Base-by-base conservation (phyloP, 495 filamentous ascomycete genomes). In the Venustampulla echinocandica region DNA sequence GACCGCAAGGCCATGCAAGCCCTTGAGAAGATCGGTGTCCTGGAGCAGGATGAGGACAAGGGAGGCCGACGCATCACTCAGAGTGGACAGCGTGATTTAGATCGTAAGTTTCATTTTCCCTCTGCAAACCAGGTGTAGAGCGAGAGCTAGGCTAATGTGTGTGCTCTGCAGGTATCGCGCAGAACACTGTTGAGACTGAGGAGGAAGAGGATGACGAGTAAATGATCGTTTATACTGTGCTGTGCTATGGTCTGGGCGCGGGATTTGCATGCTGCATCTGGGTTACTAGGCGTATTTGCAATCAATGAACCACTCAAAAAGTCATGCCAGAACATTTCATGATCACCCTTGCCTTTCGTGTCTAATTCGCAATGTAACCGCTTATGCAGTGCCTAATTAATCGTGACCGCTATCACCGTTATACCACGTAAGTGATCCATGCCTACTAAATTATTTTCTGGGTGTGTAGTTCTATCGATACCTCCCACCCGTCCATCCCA, bases 21-120 rank as follows among this genome's bases (percentile, higher is more conserved):
- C 44, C 81, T 98, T 38, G 90, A 96, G 86, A 95, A 95, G 82
- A 96, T 98, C 66, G 89, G 90, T 67, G 87, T 98, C 58, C 72
- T 98, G 44, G 92, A 98, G 84, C 68, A 79, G 63, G 87, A 96
- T 64, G 90, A 93, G 79, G 90, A 95, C 43, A 92, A 90, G 78
- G 92, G 92, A 73, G 92, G 92, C 58, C 84, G 92, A 59, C 79
- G 92, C 59, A 97, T 97, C 68, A 95, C 92, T 59, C 88, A 97
- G 76, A 77, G 78, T 62, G 92, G 92, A 56, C 92, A 96, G 77
- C 85, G 92, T 68, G 92, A 98, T 89, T 77, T 98, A 74, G 92
- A 96, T 76, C 90, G 92, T 85, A 61, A 58, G 54, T 61, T 37
- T 22, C 22, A 10, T n/a, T n/a, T n/a, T n/a, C 4, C 21, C 3